Conservation (phyloP, 2,329 filamentous ascomycete genomes). For the Plectosphaerella sp. region DNA sequence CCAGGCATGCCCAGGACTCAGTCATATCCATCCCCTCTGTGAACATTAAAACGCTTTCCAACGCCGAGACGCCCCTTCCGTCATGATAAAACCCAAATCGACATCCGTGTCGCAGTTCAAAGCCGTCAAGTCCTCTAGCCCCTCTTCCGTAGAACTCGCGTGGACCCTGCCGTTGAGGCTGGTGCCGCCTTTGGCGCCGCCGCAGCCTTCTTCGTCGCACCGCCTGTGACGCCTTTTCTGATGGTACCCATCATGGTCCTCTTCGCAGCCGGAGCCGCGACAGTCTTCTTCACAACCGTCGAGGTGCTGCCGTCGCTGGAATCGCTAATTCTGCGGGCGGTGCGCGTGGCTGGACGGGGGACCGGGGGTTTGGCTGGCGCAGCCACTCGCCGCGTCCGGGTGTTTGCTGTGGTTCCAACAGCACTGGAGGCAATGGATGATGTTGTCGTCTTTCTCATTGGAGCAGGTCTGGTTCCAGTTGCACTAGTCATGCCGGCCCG, state of each 20-base stretch:
- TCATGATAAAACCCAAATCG: neutral
- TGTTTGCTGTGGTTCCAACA: constrained; percentile 20
- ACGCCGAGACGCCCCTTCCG: constrained; percentile 6
- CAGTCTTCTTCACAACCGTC: constrained; percentile 57
- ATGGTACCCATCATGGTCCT: constrained; percentile 51
- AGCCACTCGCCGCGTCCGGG: constrained; percentile 26
- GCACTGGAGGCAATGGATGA: constrained; percentile 37
- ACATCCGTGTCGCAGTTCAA: too few species aligned
- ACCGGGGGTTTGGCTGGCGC: constrained; percentile 23
- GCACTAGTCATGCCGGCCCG: constrained; percentile 44
- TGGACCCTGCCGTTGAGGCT: constrained; percentile 37
- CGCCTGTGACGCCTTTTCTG: constrained; percentile 45
- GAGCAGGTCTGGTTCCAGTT: constrained; percentile 36
- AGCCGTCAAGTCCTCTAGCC: constrained; percentile 19
- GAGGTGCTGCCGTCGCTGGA: constrained; percentile 60
- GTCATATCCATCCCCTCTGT: too few species aligned
- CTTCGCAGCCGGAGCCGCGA: constrained; percentile 36
- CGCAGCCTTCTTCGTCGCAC: constrained; percentile 44
- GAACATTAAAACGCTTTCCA: neutral
- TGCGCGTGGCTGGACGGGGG: constrained; percentile 38
- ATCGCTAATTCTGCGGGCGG: constrained; percentile 52
- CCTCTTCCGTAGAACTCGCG: constrained; percentile 53
- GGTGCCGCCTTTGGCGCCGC: constrained; percentile 36
- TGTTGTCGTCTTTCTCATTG: constrained; percentile 39
- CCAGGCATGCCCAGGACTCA: constrained; percentile 4